Evolutionary conservation across 352 stramenopile genomes (phyloP), one percentile per base, ranked within the genome.

Genomic region (Phytophthora hybrid): DNA sequence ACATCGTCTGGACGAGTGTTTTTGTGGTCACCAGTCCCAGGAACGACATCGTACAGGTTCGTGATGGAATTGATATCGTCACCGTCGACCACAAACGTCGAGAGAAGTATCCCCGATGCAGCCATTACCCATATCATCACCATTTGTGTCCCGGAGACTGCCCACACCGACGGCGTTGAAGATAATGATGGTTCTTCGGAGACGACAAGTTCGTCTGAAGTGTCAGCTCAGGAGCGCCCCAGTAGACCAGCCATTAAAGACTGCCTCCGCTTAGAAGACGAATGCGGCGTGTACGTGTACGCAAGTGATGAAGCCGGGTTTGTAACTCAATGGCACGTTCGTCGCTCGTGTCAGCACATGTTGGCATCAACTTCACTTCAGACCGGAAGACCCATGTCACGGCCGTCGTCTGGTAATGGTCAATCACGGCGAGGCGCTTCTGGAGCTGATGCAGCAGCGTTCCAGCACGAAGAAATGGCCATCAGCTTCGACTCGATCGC

Each of bases 401-500:
- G 63, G 44, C 69, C 69, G 13, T 59, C 55, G 26, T 70, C 66
- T 1, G 55, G 55, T 58, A 65, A 23, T 69, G 23, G 51, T 39
- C 32, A 63, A 44, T 55, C 60, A 8, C 41, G 7, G 23, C 54
- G 59, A 52, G 32, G 41, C 9, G 49, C 58, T n/a, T 53, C 63
- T 62, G 59, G 44, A 64, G 46, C 76, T 26, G 72, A 74, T 23
- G 23, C 53, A 56, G 26, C 58, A 63, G 41, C 79, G 19, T 79
- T 89, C 37, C 83, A 89, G 49, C 83, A 90, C 52, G 79, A 89
- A 72, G 85, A 89, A 58, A 89, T 87, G 66, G 52, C 77, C 4
- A 56, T 93, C 14, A 78, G 75, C 9, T 89, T 88, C 54, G 82
- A 91, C 34, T 78, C 82, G 1, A 70, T 93, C 21, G 74, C 71